Evolutionary conservation across 805 yeast genomes (phyloP).

Genomic region (Saccharomycopsis malanga): DNA sequence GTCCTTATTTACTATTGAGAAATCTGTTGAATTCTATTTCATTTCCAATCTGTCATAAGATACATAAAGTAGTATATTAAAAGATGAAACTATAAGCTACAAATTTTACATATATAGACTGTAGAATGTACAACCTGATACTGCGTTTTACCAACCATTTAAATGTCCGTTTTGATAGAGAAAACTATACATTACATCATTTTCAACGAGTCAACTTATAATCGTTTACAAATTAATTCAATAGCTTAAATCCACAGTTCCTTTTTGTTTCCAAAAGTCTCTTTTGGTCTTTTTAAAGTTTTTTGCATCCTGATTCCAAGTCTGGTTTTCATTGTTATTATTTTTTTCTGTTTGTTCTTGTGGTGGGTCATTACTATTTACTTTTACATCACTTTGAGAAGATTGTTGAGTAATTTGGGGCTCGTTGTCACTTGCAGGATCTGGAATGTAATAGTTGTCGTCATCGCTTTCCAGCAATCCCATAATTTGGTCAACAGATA

Average conservation of each 20-base stretch:
- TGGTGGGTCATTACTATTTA: background rate
- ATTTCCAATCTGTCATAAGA: too few relatives aligned
- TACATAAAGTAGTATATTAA: too few relatives aligned
- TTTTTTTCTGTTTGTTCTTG: background rate
- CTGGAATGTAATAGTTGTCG: conserved; percentile 3
- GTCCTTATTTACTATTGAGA: too few relatives aligned
- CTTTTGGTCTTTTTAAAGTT: conserved; percentile 22
- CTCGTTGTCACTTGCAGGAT: background rate
- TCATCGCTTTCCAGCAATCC: background rate
- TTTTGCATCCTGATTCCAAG: background rate
- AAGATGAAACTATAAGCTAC: too few relatives aligned
- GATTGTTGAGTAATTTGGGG: background rate
- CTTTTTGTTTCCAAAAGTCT: conserved; percentile 37
- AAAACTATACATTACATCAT: too few relatives aligned
- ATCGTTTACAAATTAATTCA: too few relatives aligned
- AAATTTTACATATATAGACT: too few relatives aligned
- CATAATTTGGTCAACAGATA: background rate
- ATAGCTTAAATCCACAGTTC: conserved; percentile 18
- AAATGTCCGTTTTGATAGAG: too few relatives aligned
- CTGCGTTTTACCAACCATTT: too few relatives aligned
- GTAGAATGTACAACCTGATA: too few relatives aligned
- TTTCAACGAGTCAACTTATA: too few relatives aligned
- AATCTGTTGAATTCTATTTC: too few relatives aligned
- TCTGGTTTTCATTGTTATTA: background rate
- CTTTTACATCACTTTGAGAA: background rate